Base-by-base conservation (phyloP, 192 early-diverging fungal species). In the Thoreauomyces humboldtii region DNA sequence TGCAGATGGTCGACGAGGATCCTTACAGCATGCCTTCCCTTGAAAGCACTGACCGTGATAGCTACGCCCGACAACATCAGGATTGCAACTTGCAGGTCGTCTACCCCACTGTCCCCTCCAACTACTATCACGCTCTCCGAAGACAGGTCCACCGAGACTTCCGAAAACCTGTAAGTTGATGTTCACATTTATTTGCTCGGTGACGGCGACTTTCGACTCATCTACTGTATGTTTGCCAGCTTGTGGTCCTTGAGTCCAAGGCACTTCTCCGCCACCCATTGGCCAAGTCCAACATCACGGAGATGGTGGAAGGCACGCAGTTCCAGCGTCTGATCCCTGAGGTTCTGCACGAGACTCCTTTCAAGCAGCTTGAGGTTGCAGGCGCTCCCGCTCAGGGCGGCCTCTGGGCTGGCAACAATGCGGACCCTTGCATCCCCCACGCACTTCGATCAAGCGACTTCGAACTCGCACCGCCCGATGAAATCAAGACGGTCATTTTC, bases 81-180 rank as follows among this genome's bases (percentile, higher is more conserved):
- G 94, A 97, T 76, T 93, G 92, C 81, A 98, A 94, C 84, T 93
- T 96, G 88, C 93, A 95, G 82, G 90, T 98, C 14, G 88, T 94
- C 12, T 94, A 96, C 83, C 89, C 90, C 47, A 89, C 93, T n/a
- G 95, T 95, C 15, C 96, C 96, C n/a, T 85, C 89, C 63, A 95
- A 98, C 75, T 96, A 93, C 84, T 98, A 93, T 89, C 96, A 98
- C 68, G 91, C 77, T 0, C 79, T 98, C 68, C 87, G 96, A 59
- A 87, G 96, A 60, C 96, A 98, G 80, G 89, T 98, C 59, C 88
- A 91, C 81, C 88, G 96, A 69, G 92, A 96, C 70, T 98, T 92
- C 90, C 86, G 96, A 67, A 98, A 98, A 79, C 96, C 96, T 37
- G 77, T 89, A 71, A 70, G 82, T 73, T 22, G 17, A 36, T 34